Evolutionary conservation across 2,329 filamentous ascomycete genomes (phyloP).

Genomic region (Fusarium goolgardi): DNA sequence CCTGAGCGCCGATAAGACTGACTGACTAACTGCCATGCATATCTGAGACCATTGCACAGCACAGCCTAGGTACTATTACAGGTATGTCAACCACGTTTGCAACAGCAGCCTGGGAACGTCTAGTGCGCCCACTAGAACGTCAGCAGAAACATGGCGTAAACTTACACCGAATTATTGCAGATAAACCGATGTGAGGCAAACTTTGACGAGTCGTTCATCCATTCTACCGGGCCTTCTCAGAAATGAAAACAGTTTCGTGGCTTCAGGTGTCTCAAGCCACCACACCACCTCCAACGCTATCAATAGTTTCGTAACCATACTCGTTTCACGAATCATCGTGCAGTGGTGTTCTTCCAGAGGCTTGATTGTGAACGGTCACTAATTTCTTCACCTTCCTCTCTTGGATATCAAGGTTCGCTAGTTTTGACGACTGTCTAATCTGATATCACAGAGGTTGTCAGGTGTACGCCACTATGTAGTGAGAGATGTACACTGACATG

Average conservation of each 20-base stretch:
- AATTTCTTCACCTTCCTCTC: constrained; percentile 36
- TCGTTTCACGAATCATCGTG: constrained; percentile 19
- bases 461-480: background rate
- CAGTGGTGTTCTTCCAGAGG: background rate
- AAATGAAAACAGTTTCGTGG: constrained; percentile 7
- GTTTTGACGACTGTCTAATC: constrained; percentile 15
- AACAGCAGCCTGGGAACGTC: background rate
- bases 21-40: background rate
- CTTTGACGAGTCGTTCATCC: constrained; percentile 12
- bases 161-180: background rate
- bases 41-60: background rate
- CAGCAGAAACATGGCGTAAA: constrained; percentile 31
- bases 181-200: constrained; percentile 2
- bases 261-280: constrained; percentile 20
- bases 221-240: constrained; percentile 1
- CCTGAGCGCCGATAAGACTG: background rate
- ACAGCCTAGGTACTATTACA: too few relatives aligned
- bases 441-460: background rate
- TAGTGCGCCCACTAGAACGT: constrained; percentile 28
- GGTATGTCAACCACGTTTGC: background rate
- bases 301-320: constrained; percentile 1
- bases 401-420: constrained; percentile 15
- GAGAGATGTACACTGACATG: background rate
- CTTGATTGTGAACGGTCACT: constrained; percentile 8
- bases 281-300: constrained; percentile 9